Evolutionary conservation across 2,329 filamentous ascomycete genomes (phyloP).

Genomic region (Fusarium luffae): DNA sequence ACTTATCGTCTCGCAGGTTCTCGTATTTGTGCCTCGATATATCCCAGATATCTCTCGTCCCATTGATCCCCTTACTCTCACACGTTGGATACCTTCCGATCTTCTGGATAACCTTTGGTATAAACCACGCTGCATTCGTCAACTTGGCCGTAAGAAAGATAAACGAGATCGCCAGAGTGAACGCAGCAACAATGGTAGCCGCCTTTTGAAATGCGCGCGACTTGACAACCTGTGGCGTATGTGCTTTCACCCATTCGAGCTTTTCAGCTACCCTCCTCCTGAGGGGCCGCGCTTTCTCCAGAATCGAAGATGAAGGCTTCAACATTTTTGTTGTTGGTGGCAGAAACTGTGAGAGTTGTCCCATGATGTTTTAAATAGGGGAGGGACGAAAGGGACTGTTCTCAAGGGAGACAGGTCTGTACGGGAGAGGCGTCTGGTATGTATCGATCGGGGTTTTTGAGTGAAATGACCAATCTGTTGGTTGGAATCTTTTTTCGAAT

Average conservation of each 20-base stretch:
- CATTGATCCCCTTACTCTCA: slow-evolving; percentile 26
- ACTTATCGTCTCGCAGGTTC: slow-evolving; percentile 46
- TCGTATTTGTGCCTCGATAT: slow-evolving; percentile 41
- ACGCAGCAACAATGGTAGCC: slow-evolving; percentile 16
- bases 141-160: slow-evolving; percentile 32
- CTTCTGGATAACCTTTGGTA: slow-evolving; percentile 31
- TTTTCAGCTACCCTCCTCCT: slow-evolving; percentile 13
- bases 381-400: neutral
- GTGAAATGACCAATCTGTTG: neutral
- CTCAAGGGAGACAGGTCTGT: slow-evolving; percentile 7
- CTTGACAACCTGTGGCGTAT: slow-evolving; percentile 22
- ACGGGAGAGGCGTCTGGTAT: slow-evolving; percentile 27
- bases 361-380: slow-evolving; percentile 18
- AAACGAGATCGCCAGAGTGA: slow-evolving; percentile 22
- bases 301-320: slow-evolving; percentile 21
- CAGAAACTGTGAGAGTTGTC: slow-evolving; percentile 3
- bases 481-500: slow-evolving; percentile 17
- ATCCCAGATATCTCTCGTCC: slow-evolving; percentile 36
- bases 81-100: slow-evolving; percentile 36
- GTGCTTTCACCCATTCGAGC: slow-evolving; percentile 17
- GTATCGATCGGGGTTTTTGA: slow-evolving; percentile 1
- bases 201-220: slow-evolving; percentile 36
- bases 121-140: slow-evolving; percentile 30
- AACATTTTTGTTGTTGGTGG: slow-evolving; percentile 21
- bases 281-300: slow-evolving; percentile 22